Base-by-base conservation (phyloP, 1,284 basidiomycete species). In the Pseudozyma pruni region DNA sequence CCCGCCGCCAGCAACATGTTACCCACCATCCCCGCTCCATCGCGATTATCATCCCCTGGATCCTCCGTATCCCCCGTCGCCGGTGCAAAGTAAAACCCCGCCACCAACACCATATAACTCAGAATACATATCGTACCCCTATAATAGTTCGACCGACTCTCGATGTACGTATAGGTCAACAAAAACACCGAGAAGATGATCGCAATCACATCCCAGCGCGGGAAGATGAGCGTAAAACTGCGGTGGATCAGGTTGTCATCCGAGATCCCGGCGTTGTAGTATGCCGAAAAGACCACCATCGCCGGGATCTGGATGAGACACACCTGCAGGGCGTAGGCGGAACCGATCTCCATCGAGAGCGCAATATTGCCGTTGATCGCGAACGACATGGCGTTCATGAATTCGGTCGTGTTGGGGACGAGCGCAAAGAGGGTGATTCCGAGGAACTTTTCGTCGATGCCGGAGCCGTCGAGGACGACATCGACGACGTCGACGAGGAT, bases 341-440 rank as follows among this genome's bases (percentile, higher is more conserved):
- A 98, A 14, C 96, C 96, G 72, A 99, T 99, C 84, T 99, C 96
- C 93, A 99, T 96, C 14, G 78, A 80, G 3, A 99, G 85, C 1
- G 96, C 93, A 72, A 99, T 98, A 83, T 98, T 98, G 14, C 92
- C 95, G 78, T 96, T 92, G 75, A 99, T 85, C 16, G 96, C 95
- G 80, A 99, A 99, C n/a, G 93, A 95, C 79, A 98, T 96, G 53
- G 96, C 96, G 82, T 98, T 98, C 95, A 98, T 98, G 83, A 99
- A 98, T 84, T 99, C 96, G 19, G 96, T 98, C 16, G 94, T 97
- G 83, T 98, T 98, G 10, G 96, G 96, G 0, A 98, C 94, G 31
- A 99, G 87, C 2, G 96, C 95, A 78, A 99, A 98, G 9, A 99
- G 86, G 0, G 94, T 98, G 56, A 98, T 87, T 41, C 96, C 96